Base-by-base conservation (phyloP, 495 filamentous ascomycete genomes). In the Penicillium turbatum region DNA sequence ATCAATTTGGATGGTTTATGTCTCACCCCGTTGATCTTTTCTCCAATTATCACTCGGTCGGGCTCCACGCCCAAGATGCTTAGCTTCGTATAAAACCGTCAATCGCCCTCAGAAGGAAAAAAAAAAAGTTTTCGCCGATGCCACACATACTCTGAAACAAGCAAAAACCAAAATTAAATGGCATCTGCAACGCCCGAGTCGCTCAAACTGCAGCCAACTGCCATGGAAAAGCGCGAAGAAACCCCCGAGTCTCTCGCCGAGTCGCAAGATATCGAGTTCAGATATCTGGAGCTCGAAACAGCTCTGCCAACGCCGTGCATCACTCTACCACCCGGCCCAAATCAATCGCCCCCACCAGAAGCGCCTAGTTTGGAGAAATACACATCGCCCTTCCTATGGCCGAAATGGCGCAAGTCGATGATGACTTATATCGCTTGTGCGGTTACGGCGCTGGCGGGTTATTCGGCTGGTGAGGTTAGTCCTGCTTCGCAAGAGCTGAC, bases 391-490 rank as follows among this genome's bases (percentile, higher is more conserved):
- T 86, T 89, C 61, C 75, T 78, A 13, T 96, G 91, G 91, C 81
- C 86, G 0, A 55, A 65, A 58, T 72, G 70, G 26, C 81, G 83
- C 39, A 96, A 96, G 61, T 78, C 73, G 10, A 66, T 88, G 64
- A 85, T 87, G 62, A 83, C 90, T n/a, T 79, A 73, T 65, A 77
- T 96, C 31, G 86, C 87, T 2, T 92, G 87, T 64, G 63, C 79
- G 17, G 87, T 87, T 1, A 95, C 91, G 0, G 79, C 81, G 7
- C 68, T 92, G 54, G 89, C 90, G 0, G 90, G 88, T 27, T 95
- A 91, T 64, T 82, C 86, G 0, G 87, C 90, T 0, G 90, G 92
- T 12, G 82, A 91, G 11, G 90, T 93, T 71, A 86, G 84, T 17
- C 82, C 88, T 1, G 81, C 86, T 0, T 70, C 83, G 1, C 59